These are phyloP conservation scores for Citrus sp. DNA, from an alignment of 345 rosid genomes.

Conservation along the genomic window DNA sequence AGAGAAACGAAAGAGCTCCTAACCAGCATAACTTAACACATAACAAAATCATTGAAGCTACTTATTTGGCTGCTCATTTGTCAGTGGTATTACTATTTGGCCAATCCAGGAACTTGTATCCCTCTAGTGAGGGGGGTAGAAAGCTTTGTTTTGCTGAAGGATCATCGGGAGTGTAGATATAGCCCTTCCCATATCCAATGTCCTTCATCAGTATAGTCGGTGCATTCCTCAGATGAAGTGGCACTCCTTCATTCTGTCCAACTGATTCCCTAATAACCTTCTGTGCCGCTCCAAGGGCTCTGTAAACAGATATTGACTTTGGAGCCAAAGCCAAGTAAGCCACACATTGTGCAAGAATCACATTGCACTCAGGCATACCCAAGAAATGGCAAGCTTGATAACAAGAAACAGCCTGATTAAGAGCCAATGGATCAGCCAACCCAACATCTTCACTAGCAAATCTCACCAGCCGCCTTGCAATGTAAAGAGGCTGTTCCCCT, in stretches of 20 bases:
- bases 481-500: constrained; percentile 86
- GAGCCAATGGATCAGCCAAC: constrained; percentile 72
- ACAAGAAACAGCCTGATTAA: constrained; percentile 78
- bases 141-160: constrained; percentile 55
- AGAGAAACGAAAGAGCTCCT: too few species aligned
- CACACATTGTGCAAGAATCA: constrained; percentile 72
- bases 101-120: constrained; percentile 76
- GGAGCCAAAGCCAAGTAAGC: constrained; percentile 83
- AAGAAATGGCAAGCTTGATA: constrained; percentile 89
- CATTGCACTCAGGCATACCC: constrained; percentile 85
- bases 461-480: constrained; percentile 71
- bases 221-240: constrained; percentile 80
- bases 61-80: constrained; percentile 11
- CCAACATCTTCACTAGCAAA: constrained; percentile 92
- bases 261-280: constrained; percentile 60
- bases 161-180: constrained; percentile 67
- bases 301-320: constrained; percentile 66
- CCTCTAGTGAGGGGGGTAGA: constrained; percentile 61
- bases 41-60: background rate
- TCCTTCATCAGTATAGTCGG: constrained; percentile 84
- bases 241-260: constrained; percentile 88
- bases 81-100: constrained; percentile 24
- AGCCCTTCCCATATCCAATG: constrained; percentile 73
- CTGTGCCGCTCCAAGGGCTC: constrained; percentile 64
- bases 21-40: background rate